These are phyloP conservation scores for Cyathus striatus DNA, from an alignment of 768 basidiomycete species.

Conservation along the genomic window DNA sequence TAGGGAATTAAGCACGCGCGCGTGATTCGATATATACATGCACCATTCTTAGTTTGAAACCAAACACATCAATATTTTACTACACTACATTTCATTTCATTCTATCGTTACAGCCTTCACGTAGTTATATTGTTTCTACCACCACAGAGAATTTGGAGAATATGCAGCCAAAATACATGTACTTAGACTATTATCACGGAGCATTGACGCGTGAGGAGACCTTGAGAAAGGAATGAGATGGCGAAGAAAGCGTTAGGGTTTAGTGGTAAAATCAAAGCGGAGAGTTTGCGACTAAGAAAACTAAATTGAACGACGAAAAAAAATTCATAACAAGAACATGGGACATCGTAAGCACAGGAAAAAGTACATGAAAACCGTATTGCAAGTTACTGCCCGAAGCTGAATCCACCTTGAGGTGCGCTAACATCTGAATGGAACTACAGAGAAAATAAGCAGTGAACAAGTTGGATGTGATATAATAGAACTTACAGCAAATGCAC, in stretches of 20 bases:
- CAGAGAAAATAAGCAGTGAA: slow-evolving; percentile 6
- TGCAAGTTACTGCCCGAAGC: slow-evolving; percentile 80
- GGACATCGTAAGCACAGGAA: too few species aligned
- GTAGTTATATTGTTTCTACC: background rate
- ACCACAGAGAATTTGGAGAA: background rate
- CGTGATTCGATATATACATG: too few species aligned
- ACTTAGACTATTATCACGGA: slow-evolving; percentile 11
- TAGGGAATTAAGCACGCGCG: too few species aligned
- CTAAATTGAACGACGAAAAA: too few species aligned
- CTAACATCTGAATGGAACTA: slow-evolving; percentile 83
- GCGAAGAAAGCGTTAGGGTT: too few species aligned
- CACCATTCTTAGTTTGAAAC: background rate
- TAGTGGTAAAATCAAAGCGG: too few species aligned
- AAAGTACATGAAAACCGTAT: slow-evolving; percentile 9
- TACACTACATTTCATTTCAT: background rate
- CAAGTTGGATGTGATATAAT: slow-evolving; percentile 3
- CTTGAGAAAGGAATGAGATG: slow-evolving; percentile 4
- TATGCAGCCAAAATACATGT: slow-evolving; percentile 17
- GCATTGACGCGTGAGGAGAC: background rate
- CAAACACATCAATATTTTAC: background rate
- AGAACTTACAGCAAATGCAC: slow-evolving; percentile 65
- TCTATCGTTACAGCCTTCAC: background rate
- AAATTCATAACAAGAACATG: too few species aligned
- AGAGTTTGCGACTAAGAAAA: too few species aligned
- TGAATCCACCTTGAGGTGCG: slow-evolving; percentile 95